These are phyloP conservation scores for Hanseniaspora occidentalis DNA, from an alignment of 805 yeast genomes.

Conservation along the genomic window DNA sequence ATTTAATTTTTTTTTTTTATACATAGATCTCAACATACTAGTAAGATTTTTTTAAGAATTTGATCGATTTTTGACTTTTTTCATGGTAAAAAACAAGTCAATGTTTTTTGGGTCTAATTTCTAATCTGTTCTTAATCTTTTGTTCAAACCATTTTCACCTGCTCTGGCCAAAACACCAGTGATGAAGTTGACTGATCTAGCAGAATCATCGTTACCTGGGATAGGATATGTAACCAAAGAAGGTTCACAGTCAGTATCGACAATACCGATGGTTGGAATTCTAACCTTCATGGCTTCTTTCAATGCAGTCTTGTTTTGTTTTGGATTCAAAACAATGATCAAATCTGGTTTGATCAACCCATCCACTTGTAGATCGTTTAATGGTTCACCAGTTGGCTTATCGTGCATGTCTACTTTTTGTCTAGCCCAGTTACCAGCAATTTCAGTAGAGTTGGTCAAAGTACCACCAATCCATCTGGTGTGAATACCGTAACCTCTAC, in stretches of 20 bases:
- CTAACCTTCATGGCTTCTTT: slow-evolving; percentile 71
- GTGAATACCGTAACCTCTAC: slow-evolving; percentile 69
- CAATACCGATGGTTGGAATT: slow-evolving; percentile 85
- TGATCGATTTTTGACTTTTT: too few species aligned
- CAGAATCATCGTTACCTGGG: slow-evolving; percentile 91
- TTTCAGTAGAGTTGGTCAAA: slow-evolving; percentile 69
- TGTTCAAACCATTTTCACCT: slow-evolving; percentile 63
- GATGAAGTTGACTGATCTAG: slow-evolving; percentile 67
- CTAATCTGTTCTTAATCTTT: slow-evolving; percentile 31
- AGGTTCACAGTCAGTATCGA: slow-evolving; percentile 92
- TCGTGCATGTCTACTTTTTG: slow-evolving; percentile 71
- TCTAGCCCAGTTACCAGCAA: slow-evolving; percentile 43
- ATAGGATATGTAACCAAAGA: slow-evolving; percentile 83
- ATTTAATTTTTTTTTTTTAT: too few species aligned
- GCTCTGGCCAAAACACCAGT: slow-evolving; percentile 77
- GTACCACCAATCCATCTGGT: slow-evolving; percentile 93
- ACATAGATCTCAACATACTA: too few species aligned
- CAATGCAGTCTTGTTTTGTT: slow-evolving; percentile 54
- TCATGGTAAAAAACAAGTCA: too few species aligned
- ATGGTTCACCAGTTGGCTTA: slow-evolving; percentile 45
- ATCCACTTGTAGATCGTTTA: slow-evolving; percentile 36
- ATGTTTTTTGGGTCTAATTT: too few species aligned
- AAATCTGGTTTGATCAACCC: slow-evolving; percentile 75
- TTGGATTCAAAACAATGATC: slow-evolving; percentile 73
- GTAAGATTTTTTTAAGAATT: too few species aligned